Percentiles rank a stretch among this genome's conserved stretches.
phyloP scores from a whole-genome alignment of 1,284 basidiomycete genomes.

The Sanghuangporus sanghuang region DNA sequence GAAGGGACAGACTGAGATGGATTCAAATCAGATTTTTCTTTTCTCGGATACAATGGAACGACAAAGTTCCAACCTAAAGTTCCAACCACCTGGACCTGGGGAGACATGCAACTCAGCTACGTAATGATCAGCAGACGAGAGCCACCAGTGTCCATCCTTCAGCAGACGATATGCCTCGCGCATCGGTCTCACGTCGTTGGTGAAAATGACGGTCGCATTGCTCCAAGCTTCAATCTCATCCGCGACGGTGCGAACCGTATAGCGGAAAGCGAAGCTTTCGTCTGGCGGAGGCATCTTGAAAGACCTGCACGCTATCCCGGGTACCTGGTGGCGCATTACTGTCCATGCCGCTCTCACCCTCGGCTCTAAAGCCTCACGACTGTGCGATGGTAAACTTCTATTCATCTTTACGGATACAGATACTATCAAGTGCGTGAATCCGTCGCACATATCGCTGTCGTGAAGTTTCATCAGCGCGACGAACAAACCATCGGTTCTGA shows the following conservation, averaged over 20 bases:
- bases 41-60: neutral
- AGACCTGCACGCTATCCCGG: constrained; percentile 10
- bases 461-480: neutral
- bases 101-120: neutral
- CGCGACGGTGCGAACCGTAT: constrained; percentile 4
- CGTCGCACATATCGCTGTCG: neutral
- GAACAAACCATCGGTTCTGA: neutral
- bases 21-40: neutral
- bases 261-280: constrained; percentile 12
- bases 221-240: constrained; percentile 10
- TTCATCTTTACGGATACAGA: neutral
- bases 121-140: neutral
- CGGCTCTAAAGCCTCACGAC: constrained; percentile 1
- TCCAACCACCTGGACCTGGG: neutral
- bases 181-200: constrained; percentile 8
- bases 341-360: constrained; percentile 13
- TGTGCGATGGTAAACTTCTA: neutral
- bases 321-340: constrained; percentile 11
- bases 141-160: neutral
- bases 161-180: neutral
- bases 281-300: constrained; percentile 9
- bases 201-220: constrained; percentile 15
- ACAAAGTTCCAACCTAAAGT: neutral
- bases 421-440: constrained; percentile 14
- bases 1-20: neutral